Percentiles rank a stretch among this genome's conserved stretches.
phyloP scores from a whole-genome alignment of 2,329 filamentous ascomycete genomes.

The Dryadomyces quercivorus region DNA sequence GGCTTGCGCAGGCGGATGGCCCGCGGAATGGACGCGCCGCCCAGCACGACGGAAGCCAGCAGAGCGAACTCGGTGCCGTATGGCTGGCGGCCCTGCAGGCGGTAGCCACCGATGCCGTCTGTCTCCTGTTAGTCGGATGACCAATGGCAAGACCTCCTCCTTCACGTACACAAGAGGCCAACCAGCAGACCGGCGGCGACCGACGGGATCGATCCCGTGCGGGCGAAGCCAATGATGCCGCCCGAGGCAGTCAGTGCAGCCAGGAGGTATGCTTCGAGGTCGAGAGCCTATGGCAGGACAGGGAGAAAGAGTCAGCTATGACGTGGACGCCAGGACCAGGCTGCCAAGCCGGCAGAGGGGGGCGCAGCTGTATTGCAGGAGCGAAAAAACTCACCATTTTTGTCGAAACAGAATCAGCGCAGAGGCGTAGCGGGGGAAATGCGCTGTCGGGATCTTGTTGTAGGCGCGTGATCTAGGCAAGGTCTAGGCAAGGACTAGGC shows the following conservation, averaged over 20 bases:
- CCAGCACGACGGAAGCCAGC: conserved; percentile 75
- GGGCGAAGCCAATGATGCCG: conserved; percentile 75
- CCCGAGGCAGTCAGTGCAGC: conserved; percentile 74
- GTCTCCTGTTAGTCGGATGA: not conserved
- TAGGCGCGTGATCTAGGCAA: no score
- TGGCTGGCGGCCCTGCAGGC: conserved; percentile 59
- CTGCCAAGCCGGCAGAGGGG: not conserved
- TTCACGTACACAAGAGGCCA: conserved; percentile 46
- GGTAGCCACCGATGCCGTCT: conserved; percentile 71
- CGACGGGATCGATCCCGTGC: conserved; percentile 77
- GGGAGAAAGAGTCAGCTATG: not conserved
- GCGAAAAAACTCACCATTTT: conserved; percentile 1
- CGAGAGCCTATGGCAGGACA: conserved; percentile 14
- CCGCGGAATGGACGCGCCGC: conserved; percentile 71
- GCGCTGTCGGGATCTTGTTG: not conserved
- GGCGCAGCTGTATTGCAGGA: no score
- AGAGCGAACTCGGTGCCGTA: conserved; percentile 87
- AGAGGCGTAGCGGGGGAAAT: not conserved
- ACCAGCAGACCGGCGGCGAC: conserved; percentile 76
- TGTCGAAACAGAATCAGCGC: not conserved
- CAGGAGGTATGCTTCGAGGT: conserved; percentile 59
- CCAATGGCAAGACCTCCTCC: no score
- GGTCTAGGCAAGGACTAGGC: not conserved
- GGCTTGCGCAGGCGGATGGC: conserved; percentile 77
- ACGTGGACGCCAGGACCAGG: not conserved